Conservation (phyloP, 2,329 filamentous ascomycete genomes). For the Pseudopyricularia cyperi region DNA sequence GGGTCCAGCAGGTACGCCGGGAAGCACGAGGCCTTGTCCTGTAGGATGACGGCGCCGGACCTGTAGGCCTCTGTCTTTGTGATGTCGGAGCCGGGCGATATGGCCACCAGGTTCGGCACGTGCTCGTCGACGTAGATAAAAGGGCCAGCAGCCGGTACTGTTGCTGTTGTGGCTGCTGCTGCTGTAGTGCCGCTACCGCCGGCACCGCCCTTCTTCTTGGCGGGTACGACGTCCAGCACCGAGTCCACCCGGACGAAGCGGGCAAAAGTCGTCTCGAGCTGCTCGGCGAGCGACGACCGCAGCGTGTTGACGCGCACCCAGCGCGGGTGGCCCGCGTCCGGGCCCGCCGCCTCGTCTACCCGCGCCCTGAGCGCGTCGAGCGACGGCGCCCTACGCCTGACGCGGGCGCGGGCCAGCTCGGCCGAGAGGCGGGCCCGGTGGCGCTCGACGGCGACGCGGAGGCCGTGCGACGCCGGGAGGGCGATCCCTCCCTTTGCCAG, state of each 20-base stretch:
- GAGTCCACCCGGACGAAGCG: conserved; percentile 42
- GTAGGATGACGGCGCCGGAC: conserved; percentile 69
- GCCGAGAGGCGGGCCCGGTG: conserved; percentile 72
- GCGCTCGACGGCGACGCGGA: conserved; percentile 61
- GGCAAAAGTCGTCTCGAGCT: conserved; percentile 64
- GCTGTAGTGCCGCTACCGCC: too few relatives aligned
- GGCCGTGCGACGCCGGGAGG: conserved; percentile 64
- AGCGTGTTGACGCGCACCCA: conserved; percentile 86
- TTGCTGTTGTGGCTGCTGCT: background rate
- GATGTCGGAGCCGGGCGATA: conserved; percentile 60
- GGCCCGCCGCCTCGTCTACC: conserved; percentile 38
- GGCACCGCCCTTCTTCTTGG: background rate
- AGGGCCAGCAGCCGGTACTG: conserved; percentile 24
- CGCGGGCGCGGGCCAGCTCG: conserved; percentile 68
- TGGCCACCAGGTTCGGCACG: conserved; percentile 71
- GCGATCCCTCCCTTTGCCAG: conserved; percentile 73
- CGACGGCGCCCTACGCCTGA: conserved; percentile 57
- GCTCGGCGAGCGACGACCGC: conserved; percentile 54
- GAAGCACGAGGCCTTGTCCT: conserved; percentile 96
- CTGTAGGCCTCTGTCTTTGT: conserved; percentile 62
- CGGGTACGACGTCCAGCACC: conserved; percentile 41
- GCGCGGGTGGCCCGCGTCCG: conserved; percentile 50
- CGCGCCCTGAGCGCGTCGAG: conserved; percentile 51
- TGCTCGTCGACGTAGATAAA: conserved; percentile 60
- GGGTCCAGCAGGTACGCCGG: conserved; percentile 78